Percentiles rank a stretch among this genome's conserved stretches.
Conservation (phyloP, 768 basidiomycete genomes). For the Boletellus sp. region DNA sequence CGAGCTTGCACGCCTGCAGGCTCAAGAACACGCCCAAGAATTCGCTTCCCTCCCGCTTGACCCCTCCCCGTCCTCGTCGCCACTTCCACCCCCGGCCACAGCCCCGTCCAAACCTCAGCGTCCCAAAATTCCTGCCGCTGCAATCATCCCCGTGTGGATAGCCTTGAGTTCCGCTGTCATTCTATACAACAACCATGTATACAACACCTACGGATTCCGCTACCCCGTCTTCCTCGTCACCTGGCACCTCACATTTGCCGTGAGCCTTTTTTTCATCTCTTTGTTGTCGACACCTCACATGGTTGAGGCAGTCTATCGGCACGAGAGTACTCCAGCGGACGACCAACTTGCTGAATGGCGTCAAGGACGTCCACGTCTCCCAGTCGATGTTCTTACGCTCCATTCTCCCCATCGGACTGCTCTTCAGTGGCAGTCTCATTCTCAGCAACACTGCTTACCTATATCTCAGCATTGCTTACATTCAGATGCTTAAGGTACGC, state of each 20-base stretch:
- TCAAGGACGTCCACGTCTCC: conserved; percentile 75
- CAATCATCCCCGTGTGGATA: conserved; percentile 93
- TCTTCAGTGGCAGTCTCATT: conserved; percentile 91
- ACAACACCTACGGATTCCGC: conserved; percentile 78
- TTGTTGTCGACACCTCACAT: conserved; percentile 1
- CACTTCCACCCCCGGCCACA: conserved; percentile 60
- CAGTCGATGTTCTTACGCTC: conserved; percentile 75
- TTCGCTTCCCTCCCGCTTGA: not conserved
- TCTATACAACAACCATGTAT: conserved; percentile 92
- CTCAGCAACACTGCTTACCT: conserved; percentile 92
- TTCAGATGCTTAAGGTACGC: conserved; percentile 91
- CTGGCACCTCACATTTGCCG: conserved; percentile 73
- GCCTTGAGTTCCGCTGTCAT: conserved; percentile 85
- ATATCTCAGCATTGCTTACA: conserved; percentile 87
- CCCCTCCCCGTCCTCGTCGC: conserved; percentile 5
- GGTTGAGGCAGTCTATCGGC: conserved; percentile 57
- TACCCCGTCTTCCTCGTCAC: conserved; percentile 94
- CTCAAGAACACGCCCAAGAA: conserved; percentile 17
- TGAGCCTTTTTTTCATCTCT: conserved; percentile 28
- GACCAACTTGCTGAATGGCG: conserved; percentile 74
- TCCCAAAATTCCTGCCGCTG: conserved; percentile 56
- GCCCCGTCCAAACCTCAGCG: conserved; percentile 41
- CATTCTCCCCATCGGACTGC: conserved; percentile 89
- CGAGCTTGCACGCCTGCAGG: conserved; percentile 18
- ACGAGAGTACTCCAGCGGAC: conserved; percentile 82